Evolutionary conservation across 2,329 filamentous ascomycete genomes (phyloP), one percentile per base, ranked within the genome.

Genomic region (Calonectria naviculata): DNA sequence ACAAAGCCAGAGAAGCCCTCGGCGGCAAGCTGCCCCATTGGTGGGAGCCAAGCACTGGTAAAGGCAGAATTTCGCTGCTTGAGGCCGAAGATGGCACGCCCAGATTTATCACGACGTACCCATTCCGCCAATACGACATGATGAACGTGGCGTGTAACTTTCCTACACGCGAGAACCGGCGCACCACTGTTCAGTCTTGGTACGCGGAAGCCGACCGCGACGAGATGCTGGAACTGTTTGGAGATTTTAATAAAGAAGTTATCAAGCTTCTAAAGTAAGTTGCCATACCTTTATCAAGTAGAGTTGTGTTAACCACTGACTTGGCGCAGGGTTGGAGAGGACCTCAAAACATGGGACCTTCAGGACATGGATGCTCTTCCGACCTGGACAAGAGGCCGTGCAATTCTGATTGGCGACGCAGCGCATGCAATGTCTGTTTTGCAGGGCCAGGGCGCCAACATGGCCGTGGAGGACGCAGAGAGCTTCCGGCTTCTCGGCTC

Each of bases 131-230:
- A 19, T 60, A 49, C n/a, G 21, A 69, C 19, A 60, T 38, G 42
- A 69, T 69, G 61, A 69, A 69, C n/a, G 34, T 69, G 42, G 49
- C 61, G 1, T 65, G 49, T 52, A 65, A 65, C 49, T 69, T 69
- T 26, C 67, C 67, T 1, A 69, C 67, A 4, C 67, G 61, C 6
- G n/a, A 31, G 13, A 58, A 65, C 60, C 17, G 67, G 58, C 47
- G 60, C 13, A 58, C 60, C 17, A 29, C 67, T 24, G 46, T 31
- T 31, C 58, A 36, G 21, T 65, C 61, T 0, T 65, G 67, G 67
- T 69, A 69, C 28, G 61, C 38, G 2, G 67, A 69, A 31, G 67
- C 67, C 2, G 67, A 69, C 21, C 49, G 61, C 24, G 31, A 38
- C 19, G 61, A 69, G 19, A 10, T 69, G 12, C 41, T 69, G 10